Base-by-base conservation (phyloP, 2,329 filamentous ascomycete species). In the Fusarium mangiferae region DNA sequence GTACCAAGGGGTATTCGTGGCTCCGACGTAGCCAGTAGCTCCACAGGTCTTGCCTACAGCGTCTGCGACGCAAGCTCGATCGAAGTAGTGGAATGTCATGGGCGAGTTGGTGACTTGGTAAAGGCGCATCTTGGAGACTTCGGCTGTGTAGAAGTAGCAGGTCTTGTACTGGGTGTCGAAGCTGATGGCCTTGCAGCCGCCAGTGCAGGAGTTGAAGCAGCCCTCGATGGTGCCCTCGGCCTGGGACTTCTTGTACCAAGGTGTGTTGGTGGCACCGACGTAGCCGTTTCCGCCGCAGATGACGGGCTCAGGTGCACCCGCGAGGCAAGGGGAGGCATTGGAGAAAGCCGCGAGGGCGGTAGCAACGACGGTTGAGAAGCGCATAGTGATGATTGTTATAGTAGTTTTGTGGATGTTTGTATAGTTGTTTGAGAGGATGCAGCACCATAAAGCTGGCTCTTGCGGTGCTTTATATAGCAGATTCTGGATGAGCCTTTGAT, bases 151-250 rank as follows among this genome's bases (percentile, higher is more conserved):
- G 9, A 52, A 52, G 33, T 52, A 52, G 49, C 49, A 52, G 9
- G 49, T 52, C 33, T 52, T 52, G 33, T 52, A 52, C 4, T 52
- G 33, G 49, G 49, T 52, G 33, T 52, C 49, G 33, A 52, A 52
- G n/a, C 49, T 52, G n/a, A 52, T 52, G 49, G 49, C 49, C 12
- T 52, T 52, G 49, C 49, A 52, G 49, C 49, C 33, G 10, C 49
- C 49, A 0, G 33, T 52, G 49, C 49, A 52, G 17, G 49, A 52
- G 33, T 26, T 36, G 33, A 52, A 52, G 49, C 49, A 52, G n/a
- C 33, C n/a, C 18, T 52, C 30, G 33, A 52, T 52, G 33, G 49
- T 52, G n/a, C 49, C 49, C n/a, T 52, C 49, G 13, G 30, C 49
- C 9, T 52, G 49, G 7, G 49, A 52, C n/a, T 52, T 52, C 3